Evolutionary conservation across 192 early-diverging fungal genomes (phyloP).

Genomic region (Coemansia biformis): DNA sequence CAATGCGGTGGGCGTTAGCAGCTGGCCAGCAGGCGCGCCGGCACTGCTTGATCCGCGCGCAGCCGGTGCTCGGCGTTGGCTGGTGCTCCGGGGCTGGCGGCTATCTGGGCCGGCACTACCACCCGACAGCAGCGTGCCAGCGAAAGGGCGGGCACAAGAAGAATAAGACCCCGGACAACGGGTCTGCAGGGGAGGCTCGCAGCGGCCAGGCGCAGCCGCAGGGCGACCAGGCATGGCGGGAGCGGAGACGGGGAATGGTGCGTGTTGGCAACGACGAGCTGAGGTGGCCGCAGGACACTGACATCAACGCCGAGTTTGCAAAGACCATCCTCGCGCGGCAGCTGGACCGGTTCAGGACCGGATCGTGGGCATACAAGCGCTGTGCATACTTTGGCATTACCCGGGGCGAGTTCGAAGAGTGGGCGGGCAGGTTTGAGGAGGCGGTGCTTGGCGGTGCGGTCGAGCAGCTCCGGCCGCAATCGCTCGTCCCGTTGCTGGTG

Average conservation of each 20-base stretch:
- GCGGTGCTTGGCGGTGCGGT: constrained; percentile 17
- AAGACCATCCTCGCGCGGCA: neutral
- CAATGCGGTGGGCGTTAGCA: too few relatives aligned
- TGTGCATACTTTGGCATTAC: constrained; percentile 44
- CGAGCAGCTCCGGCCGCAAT: constrained; percentile 15
- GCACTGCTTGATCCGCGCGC: too few relatives aligned
- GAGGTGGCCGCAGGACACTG: constrained; percentile 27
- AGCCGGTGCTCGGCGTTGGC: too few relatives aligned
- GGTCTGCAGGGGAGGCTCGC: too few relatives aligned
- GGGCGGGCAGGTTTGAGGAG: constrained; percentile 20
- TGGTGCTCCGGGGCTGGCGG: too few relatives aligned
- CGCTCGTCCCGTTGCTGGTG: constrained; percentile 18
- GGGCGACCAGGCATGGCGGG: too few relatives aligned
- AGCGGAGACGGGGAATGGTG: too few relatives aligned
- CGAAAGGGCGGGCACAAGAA: constrained; percentile 3
- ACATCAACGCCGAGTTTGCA: constrained; percentile 38
- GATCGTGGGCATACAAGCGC: constrained; percentile 9
- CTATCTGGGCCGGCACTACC: too few relatives aligned
- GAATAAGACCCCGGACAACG: too few relatives aligned
- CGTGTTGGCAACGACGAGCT: neutral
- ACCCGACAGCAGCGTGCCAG: too few relatives aligned
- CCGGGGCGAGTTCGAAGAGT: constrained; percentile 16
- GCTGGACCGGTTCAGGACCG: constrained; percentile 16
- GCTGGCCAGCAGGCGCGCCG: too few relatives aligned
- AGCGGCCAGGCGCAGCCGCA: too few relatives aligned